Conservation (phyloP, 208 protist species). For the Leishmania arabica region DNA sequence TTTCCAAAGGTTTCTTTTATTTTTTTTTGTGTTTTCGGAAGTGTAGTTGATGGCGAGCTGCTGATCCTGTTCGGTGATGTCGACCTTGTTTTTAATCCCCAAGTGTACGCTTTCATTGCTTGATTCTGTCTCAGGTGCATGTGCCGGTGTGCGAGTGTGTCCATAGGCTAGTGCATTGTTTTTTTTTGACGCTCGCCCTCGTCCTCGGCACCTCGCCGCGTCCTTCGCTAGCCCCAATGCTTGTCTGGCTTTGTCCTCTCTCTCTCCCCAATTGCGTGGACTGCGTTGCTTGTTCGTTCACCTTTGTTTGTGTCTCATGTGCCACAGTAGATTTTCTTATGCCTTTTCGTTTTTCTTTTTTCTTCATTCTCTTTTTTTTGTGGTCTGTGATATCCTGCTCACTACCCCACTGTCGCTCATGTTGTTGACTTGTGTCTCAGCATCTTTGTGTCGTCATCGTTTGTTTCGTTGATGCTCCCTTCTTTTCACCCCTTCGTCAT, state of each 20-base stretch:
- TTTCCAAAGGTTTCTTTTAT: not conserved
- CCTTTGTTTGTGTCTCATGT: not conserved
- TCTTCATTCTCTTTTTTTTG: not conserved
- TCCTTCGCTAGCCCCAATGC: not conserved
- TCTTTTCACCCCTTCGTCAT: not conserved
- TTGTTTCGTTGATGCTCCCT: not conserved
- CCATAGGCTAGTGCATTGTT: not conserved
- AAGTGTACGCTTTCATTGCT: not conserved
- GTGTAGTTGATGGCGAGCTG: not conserved
- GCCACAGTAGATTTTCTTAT: not conserved
- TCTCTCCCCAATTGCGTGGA: not conserved
- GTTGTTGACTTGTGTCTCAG: not conserved
- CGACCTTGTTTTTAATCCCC: not conserved
- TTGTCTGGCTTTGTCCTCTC: not conserved
- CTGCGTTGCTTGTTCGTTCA: not conserved
- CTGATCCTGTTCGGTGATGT: not conserved
- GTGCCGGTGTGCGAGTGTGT: not conserved
- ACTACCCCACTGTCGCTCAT: not conserved
- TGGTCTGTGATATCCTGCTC: not conserved
- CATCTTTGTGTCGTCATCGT: not conserved
- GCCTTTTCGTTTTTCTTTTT: not conserved
- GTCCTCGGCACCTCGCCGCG: not conserved
- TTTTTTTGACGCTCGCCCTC: not conserved
- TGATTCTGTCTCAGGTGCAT: not conserved
- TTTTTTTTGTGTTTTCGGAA: not conserved